Evolutionary conservation across 352 stramenopile genomes (phyloP).

Genomic region (Phytophthora macrochlamydospora): DNA sequence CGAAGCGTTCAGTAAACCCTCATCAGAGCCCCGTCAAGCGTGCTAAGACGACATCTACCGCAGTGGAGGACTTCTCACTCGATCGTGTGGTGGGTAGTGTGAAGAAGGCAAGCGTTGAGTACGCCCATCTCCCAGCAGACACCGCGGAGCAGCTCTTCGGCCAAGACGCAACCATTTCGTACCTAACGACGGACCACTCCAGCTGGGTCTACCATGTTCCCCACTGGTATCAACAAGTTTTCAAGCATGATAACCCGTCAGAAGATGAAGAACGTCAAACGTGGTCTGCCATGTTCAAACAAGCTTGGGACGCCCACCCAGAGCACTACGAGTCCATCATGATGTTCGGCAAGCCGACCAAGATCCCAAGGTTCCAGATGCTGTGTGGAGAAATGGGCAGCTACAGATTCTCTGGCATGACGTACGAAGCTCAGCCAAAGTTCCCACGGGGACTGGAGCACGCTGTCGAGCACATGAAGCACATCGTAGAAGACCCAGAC

Average conservation of each 20-base stretch:
- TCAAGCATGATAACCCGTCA: slow-evolving; percentile 21
- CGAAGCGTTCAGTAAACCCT: slow-evolving; percentile 13
- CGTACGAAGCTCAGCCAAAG: slow-evolving; percentile 45
- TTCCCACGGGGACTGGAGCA: slow-evolving; percentile 45
- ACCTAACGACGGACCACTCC: slow-evolving; percentile 35
- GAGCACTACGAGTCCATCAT: slow-evolving; percentile 62
- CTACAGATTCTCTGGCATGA: slow-evolving; percentile 69
- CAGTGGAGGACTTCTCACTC: slow-evolving; percentile 31
- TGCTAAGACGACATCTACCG: slow-evolving; percentile 4
- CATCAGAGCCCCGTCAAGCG: slow-evolving; percentile 16
- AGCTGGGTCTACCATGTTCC: slow-evolving; percentile 74
- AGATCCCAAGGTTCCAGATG: slow-evolving; percentile 75
- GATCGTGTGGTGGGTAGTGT: slow-evolving; percentile 18
- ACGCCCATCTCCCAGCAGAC: slow-evolving; percentile 17
- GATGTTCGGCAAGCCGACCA: slow-evolving; percentile 65
- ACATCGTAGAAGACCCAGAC: slow-evolving; percentile 40
- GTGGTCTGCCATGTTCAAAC: slow-evolving; percentile 36
- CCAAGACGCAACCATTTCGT: slow-evolving; percentile 27
- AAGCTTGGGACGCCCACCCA: slow-evolving; percentile 70
- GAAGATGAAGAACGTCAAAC: slow-evolving; percentile 1
- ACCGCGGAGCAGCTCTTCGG: slow-evolving; percentile 34
- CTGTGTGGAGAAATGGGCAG: slow-evolving; percentile 54
- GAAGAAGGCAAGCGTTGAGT: slow-evolving; percentile 22
- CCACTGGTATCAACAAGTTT: slow-evolving; percentile 54
- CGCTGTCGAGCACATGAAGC: slow-evolving; percentile 51